Percentiles rank a stretch among this genome's conserved stretches.
These are phyloP conservation scores for Pythium rhizo-oryzae DNA, from an alignment of 352 stramenopile species.

Conservation along the genomic window DNA sequence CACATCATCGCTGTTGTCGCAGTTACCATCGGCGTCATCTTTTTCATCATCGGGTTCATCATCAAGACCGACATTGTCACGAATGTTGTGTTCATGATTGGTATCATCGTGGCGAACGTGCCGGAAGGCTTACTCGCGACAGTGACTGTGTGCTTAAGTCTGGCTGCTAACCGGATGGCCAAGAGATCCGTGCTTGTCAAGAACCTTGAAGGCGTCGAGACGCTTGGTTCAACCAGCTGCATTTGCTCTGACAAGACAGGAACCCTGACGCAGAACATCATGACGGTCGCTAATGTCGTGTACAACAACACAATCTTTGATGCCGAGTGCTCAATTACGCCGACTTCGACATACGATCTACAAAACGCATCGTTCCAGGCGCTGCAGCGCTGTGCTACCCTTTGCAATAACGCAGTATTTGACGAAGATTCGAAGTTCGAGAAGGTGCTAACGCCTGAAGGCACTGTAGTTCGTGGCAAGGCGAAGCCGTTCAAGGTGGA, in stretches of 20 bases:
- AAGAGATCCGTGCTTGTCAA: conserved; percentile 83
- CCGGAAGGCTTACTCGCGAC: conserved; percentile 82
- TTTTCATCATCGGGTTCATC: conserved; percentile 53
- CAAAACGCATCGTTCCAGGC: conserved; percentile 47
- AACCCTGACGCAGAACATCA: conserved; percentile 89
- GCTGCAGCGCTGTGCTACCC: conserved; percentile 62
- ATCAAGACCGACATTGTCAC: conserved; percentile 49
- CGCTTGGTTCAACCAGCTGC: conserved; percentile 75
- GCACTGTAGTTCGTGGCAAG: conserved; percentile 45
- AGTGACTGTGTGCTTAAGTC: conserved; percentile 80
- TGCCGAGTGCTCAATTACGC: conserved; percentile 76
- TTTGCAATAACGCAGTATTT: conserved; percentile 85
- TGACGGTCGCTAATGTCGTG: conserved; percentile 83
- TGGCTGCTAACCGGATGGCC: conserved; percentile 74
- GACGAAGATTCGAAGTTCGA: conserved; percentile 85
- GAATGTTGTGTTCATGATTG: conserved; percentile 92
- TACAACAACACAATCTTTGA: conserved; percentile 83
- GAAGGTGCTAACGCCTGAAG: conserved; percentile 48
- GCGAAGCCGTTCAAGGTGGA: conserved; percentile 65
- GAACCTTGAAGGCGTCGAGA: conserved; percentile 85
- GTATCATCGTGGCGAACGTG: conserved; percentile 93
- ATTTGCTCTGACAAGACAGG: conserved; percentile 94
- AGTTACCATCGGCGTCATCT: conserved; percentile 44
- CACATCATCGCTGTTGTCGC: conserved; percentile 56
- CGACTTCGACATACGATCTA: conserved; percentile 38